Evolutionary conservation across 495 filamentous ascomycete species (phyloP).

Genomic region (Tuber microsphaerosporum): DNA sequence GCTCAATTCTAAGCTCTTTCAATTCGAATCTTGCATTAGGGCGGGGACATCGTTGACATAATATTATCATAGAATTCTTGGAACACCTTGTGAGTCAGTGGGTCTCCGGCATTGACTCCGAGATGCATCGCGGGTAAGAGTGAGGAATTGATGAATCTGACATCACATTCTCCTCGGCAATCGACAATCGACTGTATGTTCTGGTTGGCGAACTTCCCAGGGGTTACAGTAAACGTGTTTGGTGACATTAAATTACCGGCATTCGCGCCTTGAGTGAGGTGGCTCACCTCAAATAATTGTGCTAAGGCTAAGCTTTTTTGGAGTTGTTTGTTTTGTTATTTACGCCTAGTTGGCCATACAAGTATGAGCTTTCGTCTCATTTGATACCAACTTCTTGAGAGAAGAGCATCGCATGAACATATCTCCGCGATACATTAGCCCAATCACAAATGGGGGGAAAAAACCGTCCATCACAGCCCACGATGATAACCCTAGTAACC

Average conservation of each 20-base stretch:
- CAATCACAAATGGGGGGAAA: background rate
- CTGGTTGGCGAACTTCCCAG: background rate
- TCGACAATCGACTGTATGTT: background rate
- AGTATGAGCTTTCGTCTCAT: background rate
- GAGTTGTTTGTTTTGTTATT: background rate
- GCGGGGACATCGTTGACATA: background rate
- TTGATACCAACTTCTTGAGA: background rate
- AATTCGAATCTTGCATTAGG: background rate
- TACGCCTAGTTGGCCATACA: background rate
- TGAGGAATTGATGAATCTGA: background rate
- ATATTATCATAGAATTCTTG: background rate
- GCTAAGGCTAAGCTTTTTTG: background rate
- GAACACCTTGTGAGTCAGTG: background rate
- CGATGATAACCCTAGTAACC: constrained; percentile 4
- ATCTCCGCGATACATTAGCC: background rate
- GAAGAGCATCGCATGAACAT: constrained; percentile 2
- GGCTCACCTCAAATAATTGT: background rate
- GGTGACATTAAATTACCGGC: background rate
- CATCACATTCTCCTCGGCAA: constrained; percentile 1
- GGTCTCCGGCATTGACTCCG: background rate
- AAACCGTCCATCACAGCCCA: background rate
- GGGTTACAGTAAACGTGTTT: background rate
- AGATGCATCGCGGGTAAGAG: background rate
- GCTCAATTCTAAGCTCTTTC: background rate
- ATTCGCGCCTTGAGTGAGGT: background rate